Conservation (phyloP, 1,139 yeast species). For the Yamadazyma pseudoaaseri region DNA sequence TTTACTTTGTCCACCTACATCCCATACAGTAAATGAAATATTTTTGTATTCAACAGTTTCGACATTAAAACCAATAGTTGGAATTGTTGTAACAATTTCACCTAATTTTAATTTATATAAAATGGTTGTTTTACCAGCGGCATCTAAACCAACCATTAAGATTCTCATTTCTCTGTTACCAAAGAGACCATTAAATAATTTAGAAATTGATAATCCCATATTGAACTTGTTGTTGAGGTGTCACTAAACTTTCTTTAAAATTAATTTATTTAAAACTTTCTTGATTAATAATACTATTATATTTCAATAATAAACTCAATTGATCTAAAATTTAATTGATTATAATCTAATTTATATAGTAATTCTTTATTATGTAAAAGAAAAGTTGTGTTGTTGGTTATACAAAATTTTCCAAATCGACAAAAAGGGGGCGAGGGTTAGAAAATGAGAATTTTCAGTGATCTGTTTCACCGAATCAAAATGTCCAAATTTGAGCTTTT, state of each 20-base stretch:
- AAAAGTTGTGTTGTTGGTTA: conserved; percentile 4
- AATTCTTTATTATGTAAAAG: neutral
- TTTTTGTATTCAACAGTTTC: conserved; percentile 44
- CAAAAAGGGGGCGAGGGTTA: conserved; percentile 13
- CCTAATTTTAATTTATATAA: conserved; percentile 43
- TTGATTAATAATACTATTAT: conserved; percentile 1
- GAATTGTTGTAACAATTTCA: conserved; percentile 42
- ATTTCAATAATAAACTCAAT: neutral
- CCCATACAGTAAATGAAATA: conserved; percentile 44
- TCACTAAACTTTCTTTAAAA: neutral
- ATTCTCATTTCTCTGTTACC: conserved; percentile 46
- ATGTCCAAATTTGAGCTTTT: conserved; percentile 1
- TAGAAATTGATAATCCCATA: conserved; percentile 39
- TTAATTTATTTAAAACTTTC: neutral
- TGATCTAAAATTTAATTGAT: conserved; percentile 4
- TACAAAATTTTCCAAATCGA: conserved; percentile 11
- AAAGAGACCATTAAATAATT: conserved; percentile 35
- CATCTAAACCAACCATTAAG: conserved; percentile 45
- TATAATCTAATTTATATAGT: conserved; percentile 1
- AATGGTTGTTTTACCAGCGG: conserved; percentile 45
- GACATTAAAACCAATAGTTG: conserved; percentile 43
- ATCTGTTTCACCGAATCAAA: conserved; percentile 1
- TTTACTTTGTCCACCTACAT: conserved; percentile 46
- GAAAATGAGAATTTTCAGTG: conserved; percentile 1
- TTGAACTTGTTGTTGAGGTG: conserved; percentile 1